Evolutionary conservation across 495 filamentous ascomycete genomes (phyloP), one percentile per base, ranked within the genome.

Genomic region (Cercophora newfieldiana): DNA sequence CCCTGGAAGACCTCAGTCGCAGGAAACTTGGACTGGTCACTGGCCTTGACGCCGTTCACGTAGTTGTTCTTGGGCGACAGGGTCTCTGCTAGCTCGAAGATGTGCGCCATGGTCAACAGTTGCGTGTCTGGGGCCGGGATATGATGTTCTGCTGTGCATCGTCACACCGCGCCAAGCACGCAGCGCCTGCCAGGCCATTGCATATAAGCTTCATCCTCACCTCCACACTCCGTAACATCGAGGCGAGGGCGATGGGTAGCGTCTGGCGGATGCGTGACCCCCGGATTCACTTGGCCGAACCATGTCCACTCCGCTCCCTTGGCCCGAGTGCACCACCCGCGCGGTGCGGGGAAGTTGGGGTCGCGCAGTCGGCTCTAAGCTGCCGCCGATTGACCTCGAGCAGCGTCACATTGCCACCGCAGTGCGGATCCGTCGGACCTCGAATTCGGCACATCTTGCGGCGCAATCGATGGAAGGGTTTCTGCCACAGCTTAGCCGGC

Each of bases 21-120:
- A 47, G 81, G 81, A 67, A 79, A 82, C 64, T 81, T 79, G 61
- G 58, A 61, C 31, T n/a, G 30, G 31, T 25, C 7, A 19, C 18
- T 12, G 31, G 4, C 21, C 6, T 44, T 61, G 25, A 61, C 33
- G 58, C 58, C 58, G 58, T 48, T 26, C 1, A 25, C 18, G 58
- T 61, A 61, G 58, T 48, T 47, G 58, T 28, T 18, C 16, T 22
- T 22, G 21, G 58, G 28, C n/a, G 58, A 61, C 5, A 61, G 58
- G 37, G 31, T 22, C 58, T 61, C 33, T 8, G 58, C 58, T 24
- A 61, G 58, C 37, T 61, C 58, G 26, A 61, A 61, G 58, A 61
- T 61, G 58, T 61, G 58, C 37, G 58, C 58, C 58, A 61, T 61
- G 31, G 14, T 61, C 21, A 26, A 6, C n/a, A 8, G 8, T 7